Conservation (phyloP, 2,329 filamentous ascomycete species). For the Ophiostoma novo-ulmi region DNA sequence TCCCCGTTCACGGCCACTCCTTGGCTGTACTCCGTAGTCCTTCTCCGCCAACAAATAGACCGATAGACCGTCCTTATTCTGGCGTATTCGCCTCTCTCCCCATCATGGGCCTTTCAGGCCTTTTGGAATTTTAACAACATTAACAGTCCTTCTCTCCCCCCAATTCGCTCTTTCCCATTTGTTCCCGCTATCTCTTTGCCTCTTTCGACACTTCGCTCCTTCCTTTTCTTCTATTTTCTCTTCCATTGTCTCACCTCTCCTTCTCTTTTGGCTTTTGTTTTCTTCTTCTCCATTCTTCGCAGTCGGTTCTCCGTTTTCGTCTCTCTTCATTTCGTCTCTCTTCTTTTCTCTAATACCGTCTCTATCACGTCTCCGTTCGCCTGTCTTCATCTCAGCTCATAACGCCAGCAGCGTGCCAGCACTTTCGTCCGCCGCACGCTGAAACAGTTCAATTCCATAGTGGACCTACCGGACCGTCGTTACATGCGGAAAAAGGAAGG, state of each 20-base stretch:
- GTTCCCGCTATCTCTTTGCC: background rate
- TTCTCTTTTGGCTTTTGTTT: background rate
- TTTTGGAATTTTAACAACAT: background rate
- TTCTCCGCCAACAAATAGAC: background rate
- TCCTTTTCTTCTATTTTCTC: slow-evolving; percentile 8
- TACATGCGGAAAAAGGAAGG: background rate
- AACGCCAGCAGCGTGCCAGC: background rate
- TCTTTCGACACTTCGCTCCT: background rate
- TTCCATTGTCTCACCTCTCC: background rate
- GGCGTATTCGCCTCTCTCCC: slow-evolving; percentile 6
- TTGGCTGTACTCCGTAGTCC: background rate
- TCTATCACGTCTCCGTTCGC: background rate
- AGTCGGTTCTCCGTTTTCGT: background rate
- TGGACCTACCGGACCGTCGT: background rate
- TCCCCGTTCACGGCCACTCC: background rate
- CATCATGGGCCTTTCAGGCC: background rate
- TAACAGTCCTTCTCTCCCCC: background rate
- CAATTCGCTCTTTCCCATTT: slow-evolving; percentile 10
- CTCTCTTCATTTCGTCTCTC: background rate
- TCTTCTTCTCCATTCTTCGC: background rate
- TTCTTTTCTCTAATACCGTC: background rate
- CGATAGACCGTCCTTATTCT: slow-evolving; percentile 2
- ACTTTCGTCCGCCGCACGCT: background rate
- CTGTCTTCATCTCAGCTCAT: background rate
- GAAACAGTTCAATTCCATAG: slow-evolving; percentile 1